Base-by-base conservation (phyloP, 164 flowering plant genomes). In the Magnolia officinalis region DNA sequence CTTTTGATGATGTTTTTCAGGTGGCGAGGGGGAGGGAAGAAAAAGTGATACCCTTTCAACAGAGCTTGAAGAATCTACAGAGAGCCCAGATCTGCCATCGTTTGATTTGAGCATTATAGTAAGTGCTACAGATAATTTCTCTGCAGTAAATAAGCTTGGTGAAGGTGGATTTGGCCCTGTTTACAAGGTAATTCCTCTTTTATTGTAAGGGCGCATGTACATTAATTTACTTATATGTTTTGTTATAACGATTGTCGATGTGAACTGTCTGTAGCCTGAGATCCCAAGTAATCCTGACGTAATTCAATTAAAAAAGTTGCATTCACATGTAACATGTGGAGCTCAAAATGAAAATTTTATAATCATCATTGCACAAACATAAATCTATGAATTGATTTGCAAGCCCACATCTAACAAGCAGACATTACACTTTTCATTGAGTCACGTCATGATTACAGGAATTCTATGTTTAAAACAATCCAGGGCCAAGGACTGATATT, bases 91-190 rank as follows among this genome's bases (percentile, higher is more conserved):
- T n/a, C 58, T 71, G 1, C 73, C 73, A n/a, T 71, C 50, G 80
- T 71, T 21, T 24, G 20, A 65, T 58, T 72, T 74, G 13, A 68
- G 20, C 8, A 61, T 19, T 23, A 37, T 74, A 31, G 52, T 26
- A 19, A 63, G 71, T 45, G 76, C 76, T 14, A 74, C 76, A 6
- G 64, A 74, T 19, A 51, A 74, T 26, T 65, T 74, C 45, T 74
- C 76, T 10, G 3, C 18, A 2, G 61, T n/a, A 16, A 65, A 65
- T 66, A 74, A 74, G 49, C 71, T 74, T 65, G 76, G 76, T 65
- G 71, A 74, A 59, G 76, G 76, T 16, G 76, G 76, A 6, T 74
- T 65, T 74, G 76, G 76, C 13, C 71, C 76, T 65, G 76, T 74
- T 65, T 74, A 74, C 31, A 74, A 45, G 76, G 76, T 74, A 51